A percentile compares a stretch with the other conserved stretches of the same genome.
Conservation (phyloP, 305 asterid genomes). For the Fraxinus nigra region DNA sequence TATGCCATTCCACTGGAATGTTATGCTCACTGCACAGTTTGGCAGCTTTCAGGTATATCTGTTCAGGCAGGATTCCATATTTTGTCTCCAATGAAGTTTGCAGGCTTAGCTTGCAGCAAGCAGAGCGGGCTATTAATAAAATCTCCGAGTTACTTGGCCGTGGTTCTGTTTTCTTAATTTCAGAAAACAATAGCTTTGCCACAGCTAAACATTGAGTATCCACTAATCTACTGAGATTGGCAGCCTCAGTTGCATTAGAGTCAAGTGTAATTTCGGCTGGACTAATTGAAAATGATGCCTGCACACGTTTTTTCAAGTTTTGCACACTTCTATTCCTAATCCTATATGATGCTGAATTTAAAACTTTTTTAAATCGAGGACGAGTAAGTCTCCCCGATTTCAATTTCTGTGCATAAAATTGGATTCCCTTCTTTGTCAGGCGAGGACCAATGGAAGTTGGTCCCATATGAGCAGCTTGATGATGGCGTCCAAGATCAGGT, state of each 20-base stretch:
- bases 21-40: constrained; percentile 91
- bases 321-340: constrained; percentile 72
- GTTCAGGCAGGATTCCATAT: constrained; percentile 71
- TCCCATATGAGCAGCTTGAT: constrained; percentile 99
- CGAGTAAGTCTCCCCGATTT: constrained; percentile 84
- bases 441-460: constrained; percentile 53
- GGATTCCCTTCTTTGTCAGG: constrained; percentile 77
- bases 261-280: constrained; percentile 43
- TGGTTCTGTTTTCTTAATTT: constrained; percentile 72
- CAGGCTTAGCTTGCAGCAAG: constrained; percentile 80
- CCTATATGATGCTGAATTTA: constrained; percentile 69
- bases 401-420: constrained; percentile 69
- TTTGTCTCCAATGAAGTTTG: constrained; percentile 61
- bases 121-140: constrained; percentile 61
- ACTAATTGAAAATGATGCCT: constrained; percentile 44
- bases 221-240: constrained; percentile 63
- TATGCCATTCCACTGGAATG: constrained; percentile 80
- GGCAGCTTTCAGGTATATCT: constrained; percentile 82
- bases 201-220: constrained; percentile 86
- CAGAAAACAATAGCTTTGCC: constrained; percentile 72
- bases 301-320: constrained; percentile 67
- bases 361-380: constrained; percentile 66
- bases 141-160: constrained; percentile 78
- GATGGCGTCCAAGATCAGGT: constrained; percentile 99
- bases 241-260: constrained; percentile 45